Evolutionary conservation across 306 rosid species (phyloP).

Genomic region (Cicer bijugum): DNA sequence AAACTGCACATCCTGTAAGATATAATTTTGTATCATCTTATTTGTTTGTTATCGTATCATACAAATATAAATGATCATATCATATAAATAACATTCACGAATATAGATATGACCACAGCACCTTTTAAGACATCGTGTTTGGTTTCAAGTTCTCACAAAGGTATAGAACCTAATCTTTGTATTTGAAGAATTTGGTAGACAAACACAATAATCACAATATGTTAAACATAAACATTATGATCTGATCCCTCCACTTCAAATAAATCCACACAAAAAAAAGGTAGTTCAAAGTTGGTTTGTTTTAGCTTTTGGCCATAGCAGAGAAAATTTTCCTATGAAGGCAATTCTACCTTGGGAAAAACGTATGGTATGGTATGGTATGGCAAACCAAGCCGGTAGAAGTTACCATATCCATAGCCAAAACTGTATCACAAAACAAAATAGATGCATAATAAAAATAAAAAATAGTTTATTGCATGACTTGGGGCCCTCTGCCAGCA

Average conservation of each 20-base stretch:
- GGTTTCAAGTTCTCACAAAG: slow-evolving; percentile 24
- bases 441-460: background rate
- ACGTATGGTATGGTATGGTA: background rate
- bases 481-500: background rate
- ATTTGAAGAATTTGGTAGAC: slow-evolving; percentile 8
- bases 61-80: no score
- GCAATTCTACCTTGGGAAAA: slow-evolving; percentile 17
- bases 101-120: background rate
- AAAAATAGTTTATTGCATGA: slow-evolving; percentile 20
- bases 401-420: slow-evolving; percentile 22
- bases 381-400: slow-evolving; percentile 22
- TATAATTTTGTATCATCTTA: slow-evolving; percentile 44
- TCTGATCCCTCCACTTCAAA: background rate
- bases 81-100: slow-evolving; percentile 20
- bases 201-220: slow-evolving; percentile 9
- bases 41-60: slow-evolving; percentile 11
- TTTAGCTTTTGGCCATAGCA: slow-evolving; percentile 30
- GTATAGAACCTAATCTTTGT: slow-evolving; percentile 6
- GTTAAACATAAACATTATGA: slow-evolving; percentile 38
- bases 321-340: slow-evolving; percentile 23
- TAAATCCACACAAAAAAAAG: background rate
- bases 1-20: slow-evolving; percentile 90
- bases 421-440: slow-evolving; percentile 21
- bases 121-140: background rate
- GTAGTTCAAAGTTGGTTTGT: slow-evolving; percentile 4